These are phyloP conservation scores for Trebouxia sp. DNA, from an alignment of 139 green algal genomes.

Conservation along the genomic window DNA sequence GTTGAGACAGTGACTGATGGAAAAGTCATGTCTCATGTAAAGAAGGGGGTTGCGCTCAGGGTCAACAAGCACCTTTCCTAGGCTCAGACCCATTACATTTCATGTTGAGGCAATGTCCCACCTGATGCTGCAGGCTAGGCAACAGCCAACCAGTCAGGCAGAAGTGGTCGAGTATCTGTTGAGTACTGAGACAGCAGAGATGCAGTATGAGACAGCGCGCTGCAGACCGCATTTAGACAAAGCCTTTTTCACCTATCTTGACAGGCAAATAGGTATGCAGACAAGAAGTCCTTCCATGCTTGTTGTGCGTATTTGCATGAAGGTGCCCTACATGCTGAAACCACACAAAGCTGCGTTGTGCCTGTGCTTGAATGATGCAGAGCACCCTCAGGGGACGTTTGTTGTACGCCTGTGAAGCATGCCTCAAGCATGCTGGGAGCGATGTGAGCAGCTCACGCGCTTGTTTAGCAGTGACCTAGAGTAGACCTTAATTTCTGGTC, in stretches of 20 bases:
- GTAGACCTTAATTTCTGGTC: not conserved
- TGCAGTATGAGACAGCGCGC: slow-evolving; percentile 85
- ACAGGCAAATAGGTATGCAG: slow-evolving; percentile 45
- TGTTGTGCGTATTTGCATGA: not conserved
- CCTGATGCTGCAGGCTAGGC: slow-evolving; percentile 41
- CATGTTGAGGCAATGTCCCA: too few species aligned
- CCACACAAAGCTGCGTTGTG: not conserved
- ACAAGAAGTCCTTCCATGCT: not conserved
- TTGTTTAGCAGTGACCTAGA: too few species aligned
- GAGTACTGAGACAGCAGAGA: slow-evolving; percentile 81
- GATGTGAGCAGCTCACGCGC: not conserved
- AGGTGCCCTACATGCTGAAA: not conserved
- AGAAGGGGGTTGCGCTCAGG: not conserved
- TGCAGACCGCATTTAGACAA: slow-evolving; percentile 56
- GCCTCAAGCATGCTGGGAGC: not conserved
- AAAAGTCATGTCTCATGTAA: too few species aligned
- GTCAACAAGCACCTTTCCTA: not conserved
- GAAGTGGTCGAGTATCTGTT: slow-evolving; percentile 86
- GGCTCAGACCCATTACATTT: not conserved
- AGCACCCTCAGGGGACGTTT: not conserved
- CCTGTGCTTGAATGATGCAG: not conserved
- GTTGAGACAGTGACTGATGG: too few species aligned
- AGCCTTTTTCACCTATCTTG: slow-evolving; percentile 59
- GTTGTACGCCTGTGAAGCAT: not conserved
- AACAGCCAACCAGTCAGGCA: slow-evolving; percentile 43